Evolutionary conservation across 2,329 filamentous ascomycete genomes (phyloP).

Genomic region (Lasiodiplodia sp.): DNA sequence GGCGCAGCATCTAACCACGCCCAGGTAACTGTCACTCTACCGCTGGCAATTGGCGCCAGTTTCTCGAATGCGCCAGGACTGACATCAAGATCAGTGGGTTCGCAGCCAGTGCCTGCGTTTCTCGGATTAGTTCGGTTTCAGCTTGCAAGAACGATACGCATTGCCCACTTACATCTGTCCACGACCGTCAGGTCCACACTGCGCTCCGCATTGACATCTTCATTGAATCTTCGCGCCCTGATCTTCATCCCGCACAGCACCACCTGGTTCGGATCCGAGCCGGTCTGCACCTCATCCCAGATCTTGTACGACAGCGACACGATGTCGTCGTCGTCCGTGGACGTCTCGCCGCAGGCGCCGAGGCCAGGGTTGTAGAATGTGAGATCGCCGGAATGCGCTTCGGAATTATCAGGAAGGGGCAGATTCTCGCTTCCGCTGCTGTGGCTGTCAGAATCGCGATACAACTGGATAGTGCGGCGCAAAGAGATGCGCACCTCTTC

Average conservation of each 20-base stretch:
- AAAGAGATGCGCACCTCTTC: not conserved
- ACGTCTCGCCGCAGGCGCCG: slow-evolving; percentile 72
- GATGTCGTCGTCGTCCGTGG: slow-evolving; percentile 63
- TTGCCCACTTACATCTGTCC: slow-evolving; percentile 63
- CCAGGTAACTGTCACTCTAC: slow-evolving; percentile 59
- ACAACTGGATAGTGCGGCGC: no score
- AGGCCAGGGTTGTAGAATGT: slow-evolving; percentile 73
- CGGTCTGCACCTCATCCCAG: slow-evolving; percentile 66
- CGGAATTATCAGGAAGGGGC: slow-evolving; percentile 18
- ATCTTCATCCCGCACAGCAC: slow-evolving; percentile 72
- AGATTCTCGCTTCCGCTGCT: slow-evolving; percentile 23
- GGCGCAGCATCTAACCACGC: slow-evolving; percentile 51
- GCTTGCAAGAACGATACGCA: not conserved
- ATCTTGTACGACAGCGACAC: slow-evolving; percentile 72
- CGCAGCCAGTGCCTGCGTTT: slow-evolving; percentile 54
- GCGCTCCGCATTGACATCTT: slow-evolving; percentile 52
- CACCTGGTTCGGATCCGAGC: slow-evolving; percentile 64
- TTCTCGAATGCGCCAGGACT: slow-evolving; percentile 57
- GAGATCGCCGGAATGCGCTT: slow-evolving; percentile 62
- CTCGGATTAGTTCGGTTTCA: slow-evolving; percentile 22
- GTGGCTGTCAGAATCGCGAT: not conserved
- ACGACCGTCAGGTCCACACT: slow-evolving; percentile 71
- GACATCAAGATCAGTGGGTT: slow-evolving; percentile 59
- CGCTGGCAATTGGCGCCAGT: slow-evolving; percentile 54
- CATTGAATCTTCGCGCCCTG: slow-evolving; percentile 61